Evolutionary conservation across 148 eudicot genomes (phyloP), one percentile per base, ranked within the genome.

Genomic region (Cornus controversa): DNA sequence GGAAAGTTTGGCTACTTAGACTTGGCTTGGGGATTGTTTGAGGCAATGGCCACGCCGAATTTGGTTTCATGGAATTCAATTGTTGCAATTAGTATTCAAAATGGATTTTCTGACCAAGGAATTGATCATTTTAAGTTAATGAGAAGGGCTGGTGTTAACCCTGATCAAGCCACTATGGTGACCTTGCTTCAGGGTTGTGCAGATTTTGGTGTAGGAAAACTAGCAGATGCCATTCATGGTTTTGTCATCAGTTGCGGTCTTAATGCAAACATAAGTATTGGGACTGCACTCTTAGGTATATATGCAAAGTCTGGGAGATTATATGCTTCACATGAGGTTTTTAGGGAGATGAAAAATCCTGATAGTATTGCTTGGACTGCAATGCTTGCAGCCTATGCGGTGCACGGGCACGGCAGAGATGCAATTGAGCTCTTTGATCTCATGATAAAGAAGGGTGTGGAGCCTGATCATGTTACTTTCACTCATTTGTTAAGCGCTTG

Each of bases 401-500:
- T 83, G 74, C 83, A 87, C 65, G 90, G 90, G 67, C 45, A 74
- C 74, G 90, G 83, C 10, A 77, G 57, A 25, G 81, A 77, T 78
- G 86, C 88, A 11, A 74, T 85, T 37, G 77, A 78, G 28, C 57
- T 82, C 6, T 87, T 85, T 67, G 68, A 80, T 37, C 18, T 29
- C 50, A 87, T 87, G 88, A 69, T 82, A 31, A 58, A 64, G 54
- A 69, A 77, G 27, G 84, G 88, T 11, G 58, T 80, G 57, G 37
- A n/a, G 8, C 85, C 86, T 10, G 86, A 85, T 75, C 88, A 83
- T 66, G 90, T 87, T 40, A 85, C 86, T 60, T 87, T 87, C 76
- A 85, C 86, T 73, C 88, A 83, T 81, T 82, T 87, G 79, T 81
- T 87, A 36, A 85, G 82, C 60, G 88, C 88, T 60, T 87, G 88